These are phyloP conservation scores for Aurifilum marmelostoma DNA, from an alignment of 2,329 filamentous ascomycete species.

Conservation along the genomic window DNA sequence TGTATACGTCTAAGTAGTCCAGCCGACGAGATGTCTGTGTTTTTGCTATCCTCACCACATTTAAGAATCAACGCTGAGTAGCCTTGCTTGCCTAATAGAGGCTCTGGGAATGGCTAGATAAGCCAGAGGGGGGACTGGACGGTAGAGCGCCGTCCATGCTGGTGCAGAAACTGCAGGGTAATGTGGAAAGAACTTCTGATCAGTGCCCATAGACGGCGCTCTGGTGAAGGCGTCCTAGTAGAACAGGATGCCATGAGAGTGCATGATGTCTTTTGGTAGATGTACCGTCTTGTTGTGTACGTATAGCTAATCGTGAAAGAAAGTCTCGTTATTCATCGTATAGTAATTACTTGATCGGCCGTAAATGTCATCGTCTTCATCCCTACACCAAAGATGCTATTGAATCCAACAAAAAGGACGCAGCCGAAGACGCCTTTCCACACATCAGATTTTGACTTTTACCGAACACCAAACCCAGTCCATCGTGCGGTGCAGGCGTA, in stretches of 20 bases:
- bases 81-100: not conserved
- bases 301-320: not conserved
- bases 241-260: not conserved
- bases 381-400: not conserved
- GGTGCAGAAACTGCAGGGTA: not conserved
- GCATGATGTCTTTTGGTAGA: not conserved
- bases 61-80: not conserved
- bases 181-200: not conserved
- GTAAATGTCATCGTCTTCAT: not conserved
- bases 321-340: not conserved
- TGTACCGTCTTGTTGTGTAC: not conserved
- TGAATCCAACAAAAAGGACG: constrained; percentile 45
- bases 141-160: not conserved
- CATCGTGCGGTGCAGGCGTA: not conserved
- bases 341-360: not conserved
- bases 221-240: not conserved
- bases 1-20: no score
- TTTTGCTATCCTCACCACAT: not conserved
- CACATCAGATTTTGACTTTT: not conserved
- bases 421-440: not conserved
- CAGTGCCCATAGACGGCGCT: not conserved
- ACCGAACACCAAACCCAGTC: not conserved
- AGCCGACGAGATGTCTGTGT: not conserved
- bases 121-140: not conserved
- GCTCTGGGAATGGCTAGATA: not conserved